phyloP scores from a whole-genome alignment of 495 filamentous ascomycete species.

The Podospora appendiculata region DNA sequence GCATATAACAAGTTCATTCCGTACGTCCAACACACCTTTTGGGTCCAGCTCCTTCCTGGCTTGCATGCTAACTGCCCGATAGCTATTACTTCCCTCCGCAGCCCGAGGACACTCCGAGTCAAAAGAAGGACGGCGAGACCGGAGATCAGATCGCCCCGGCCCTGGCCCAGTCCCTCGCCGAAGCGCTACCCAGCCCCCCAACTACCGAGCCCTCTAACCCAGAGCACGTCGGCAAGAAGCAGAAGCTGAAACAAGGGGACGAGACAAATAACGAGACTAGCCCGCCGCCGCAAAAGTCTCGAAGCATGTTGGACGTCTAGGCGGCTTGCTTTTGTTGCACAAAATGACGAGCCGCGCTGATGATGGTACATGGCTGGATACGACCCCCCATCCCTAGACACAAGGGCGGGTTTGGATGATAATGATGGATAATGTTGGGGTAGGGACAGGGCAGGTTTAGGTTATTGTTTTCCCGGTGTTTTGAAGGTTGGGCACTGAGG shows the following conservation, averaged over 20 bases:
- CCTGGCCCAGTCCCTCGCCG: slow-evolving; percentile 21
- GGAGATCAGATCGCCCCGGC: slow-evolving; percentile 16
- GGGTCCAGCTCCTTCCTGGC: neutral
- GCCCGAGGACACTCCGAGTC: slow-evolving; percentile 12
- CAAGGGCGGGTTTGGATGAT: no score
- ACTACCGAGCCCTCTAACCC: slow-evolving; percentile 23
- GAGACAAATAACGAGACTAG: no score
- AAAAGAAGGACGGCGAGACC: slow-evolving; percentile 8
- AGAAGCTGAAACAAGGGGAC: neutral
- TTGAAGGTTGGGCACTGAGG: no score
- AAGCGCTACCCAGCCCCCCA: slow-evolving; percentile 29
- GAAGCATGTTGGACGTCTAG: no score
- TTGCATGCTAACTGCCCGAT: neutral
- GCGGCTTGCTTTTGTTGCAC: no score
- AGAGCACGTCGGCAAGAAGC: slow-evolving; percentile 25
- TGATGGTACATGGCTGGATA: no score
- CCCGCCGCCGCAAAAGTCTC: no score
- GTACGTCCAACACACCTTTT: slow-evolving; percentile 42
- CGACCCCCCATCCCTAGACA: no score
- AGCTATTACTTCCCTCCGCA: slow-evolving; percentile 28
- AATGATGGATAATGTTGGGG: no score
- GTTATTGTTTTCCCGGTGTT: no score
- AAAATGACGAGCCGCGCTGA: no score
- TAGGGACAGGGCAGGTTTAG: no score
- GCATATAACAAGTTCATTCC: slow-evolving; percentile 65